Base-by-base conservation (phyloP, 306 rosid genomes). In the Sindora glabra region DNA sequence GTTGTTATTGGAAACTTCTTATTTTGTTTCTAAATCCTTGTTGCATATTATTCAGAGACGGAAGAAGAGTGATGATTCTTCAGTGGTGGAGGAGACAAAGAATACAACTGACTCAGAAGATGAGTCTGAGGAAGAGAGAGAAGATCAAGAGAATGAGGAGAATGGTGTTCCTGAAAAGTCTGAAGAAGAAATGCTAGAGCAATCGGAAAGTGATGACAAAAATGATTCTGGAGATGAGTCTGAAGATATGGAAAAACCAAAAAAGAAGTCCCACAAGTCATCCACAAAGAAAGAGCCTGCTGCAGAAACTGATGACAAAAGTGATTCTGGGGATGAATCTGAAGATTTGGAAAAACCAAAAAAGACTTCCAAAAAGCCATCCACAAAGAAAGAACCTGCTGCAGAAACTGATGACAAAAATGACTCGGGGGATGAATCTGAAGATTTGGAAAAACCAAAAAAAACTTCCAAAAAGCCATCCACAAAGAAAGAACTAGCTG, bases 361-460 rank as follows among this genome's bases (percentile, higher is more conserved):
- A n/a, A n/a, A n/a, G n/a, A n/a, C n/a, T n/a, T n/a, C n/a, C n/a
- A n/a, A n/a, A n/a, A n/a, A n/a, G n/a, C n/a, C n/a, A n/a, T n/a
- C n/a, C n/a, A n/a, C n/a, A n/a, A n/a, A n/a, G n/a, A n/a, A n/a
- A n/a, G n/a, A n/a, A n/a, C n/a, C n/a, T n/a, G n/a, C n/a, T n/a
- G n/a, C n/a, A n/a, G n/a, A n/a, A n/a, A n/a, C n/a, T n/a, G n/a
- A n/a, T n/a, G n/a, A n/a, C n/a, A n/a, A n/a, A n/a, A n/a, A n/a
- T n/a, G n/a, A n/a, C n/a, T n/a, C n/a, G 67, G 94, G 68, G 48
- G 85, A 77, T 63, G 99, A 89, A 67, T 85, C 90, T 70, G 83
- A 77, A 67, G 87, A 82, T 69, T 62, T 37, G 39, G 69, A 69
- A 56, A 74, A 56, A 51, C 68, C 30, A 48, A 84, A 62, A 40